These are phyloP conservation scores for Naganishia antarctica DNA, from an alignment of 768 basidiomycete genomes.

Conservation along the genomic window DNA sequence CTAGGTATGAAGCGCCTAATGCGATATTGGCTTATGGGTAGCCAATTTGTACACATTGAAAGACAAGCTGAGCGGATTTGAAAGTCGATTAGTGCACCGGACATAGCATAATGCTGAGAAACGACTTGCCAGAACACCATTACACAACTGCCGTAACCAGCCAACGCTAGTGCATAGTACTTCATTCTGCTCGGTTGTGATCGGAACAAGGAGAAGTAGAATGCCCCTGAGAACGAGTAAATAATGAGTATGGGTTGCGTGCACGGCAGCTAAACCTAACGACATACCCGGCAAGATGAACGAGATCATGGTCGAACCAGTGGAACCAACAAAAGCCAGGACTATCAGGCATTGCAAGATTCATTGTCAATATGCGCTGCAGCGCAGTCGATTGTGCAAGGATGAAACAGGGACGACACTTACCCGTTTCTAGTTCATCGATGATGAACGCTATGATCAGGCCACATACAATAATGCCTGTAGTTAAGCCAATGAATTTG, in stretches of 20 bases:
- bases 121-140: slow-evolving; percentile 77
- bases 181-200: slow-evolving; percentile 59
- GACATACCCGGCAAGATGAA: slow-evolving; percentile 74
- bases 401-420: too few relatives aligned
- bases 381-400: too few relatives aligned
- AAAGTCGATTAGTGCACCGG: background rate
- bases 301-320: slow-evolving; percentile 92
- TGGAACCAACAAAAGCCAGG: slow-evolving; percentile 91
- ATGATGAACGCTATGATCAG: slow-evolving; percentile 43
- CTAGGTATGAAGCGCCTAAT: background rate
- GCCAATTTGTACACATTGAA: slow-evolving; percentile 70
- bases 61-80: slow-evolving; percentile 56
- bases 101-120: background rate
- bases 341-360: slow-evolving; percentile 55
- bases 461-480: slow-evolving; percentile 35
- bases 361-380: too few relatives aligned
- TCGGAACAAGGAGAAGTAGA: slow-evolving; percentile 86
- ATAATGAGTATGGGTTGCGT: slow-evolving; percentile 49
- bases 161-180: slow-evolving; percentile 62
- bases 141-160: slow-evolving; percentile 69
- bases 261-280: too few relatives aligned
- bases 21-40: slow-evolving; percentile 11
- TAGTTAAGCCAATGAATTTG: slow-evolving; percentile 39
- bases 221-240: background rate
- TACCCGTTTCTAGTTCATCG: slow-evolving; percentile 48